Evolutionary conservation across 2,329 filamentous ascomycete species (phyloP).

Genomic region (Sclerotinia minor): DNA sequence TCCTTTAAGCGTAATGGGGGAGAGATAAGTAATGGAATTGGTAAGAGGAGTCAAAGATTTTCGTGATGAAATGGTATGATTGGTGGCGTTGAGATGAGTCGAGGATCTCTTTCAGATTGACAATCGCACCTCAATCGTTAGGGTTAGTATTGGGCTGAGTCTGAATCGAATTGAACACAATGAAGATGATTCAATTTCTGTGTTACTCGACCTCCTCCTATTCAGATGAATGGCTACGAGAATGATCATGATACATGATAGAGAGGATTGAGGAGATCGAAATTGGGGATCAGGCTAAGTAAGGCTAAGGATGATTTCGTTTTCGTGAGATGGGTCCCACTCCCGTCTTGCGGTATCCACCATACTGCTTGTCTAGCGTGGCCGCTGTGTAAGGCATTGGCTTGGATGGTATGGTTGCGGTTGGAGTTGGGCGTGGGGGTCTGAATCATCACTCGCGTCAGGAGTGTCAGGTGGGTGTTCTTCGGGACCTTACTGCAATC

Average conservation of each 20-base stretch:
- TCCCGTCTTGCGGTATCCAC: slow-evolving; percentile 7
- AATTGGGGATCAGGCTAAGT: slow-evolving; percentile 16
- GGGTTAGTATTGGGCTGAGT: slow-evolving; percentile 8
- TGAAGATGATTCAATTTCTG: slow-evolving; percentile 3
- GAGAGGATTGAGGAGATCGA: background rate
- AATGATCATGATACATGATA: slow-evolving; percentile 5
- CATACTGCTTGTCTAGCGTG: slow-evolving; percentile 15
- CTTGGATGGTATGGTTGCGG: background rate
- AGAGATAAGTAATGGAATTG: slow-evolving; percentile 12
- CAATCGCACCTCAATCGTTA: slow-evolving; percentile 1
- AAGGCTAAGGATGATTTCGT: slow-evolving; percentile 19
- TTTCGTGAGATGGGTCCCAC: slow-evolving; percentile 17
- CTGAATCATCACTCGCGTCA: slow-evolving; percentile 12
- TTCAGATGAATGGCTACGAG: slow-evolving; percentile 14
- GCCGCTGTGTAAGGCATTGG: slow-evolving; percentile 8
- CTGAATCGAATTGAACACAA: slow-evolving; percentile 8
- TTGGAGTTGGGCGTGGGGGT: slow-evolving; percentile 10
- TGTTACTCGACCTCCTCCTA: slow-evolving; percentile 7
- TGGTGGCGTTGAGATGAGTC: slow-evolving; percentile 8
- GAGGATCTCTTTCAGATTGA: slow-evolving; percentile 7
- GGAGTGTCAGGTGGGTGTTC: slow-evolving; percentile 22
- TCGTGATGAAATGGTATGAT: slow-evolving; percentile 17
- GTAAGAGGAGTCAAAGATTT: background rate
- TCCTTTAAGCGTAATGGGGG: background rate
- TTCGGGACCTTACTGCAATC: slow-evolving; percentile 14